Conservation (phyloP, 176 grass and related monocot species). For the Typha latifolia region DNA sequence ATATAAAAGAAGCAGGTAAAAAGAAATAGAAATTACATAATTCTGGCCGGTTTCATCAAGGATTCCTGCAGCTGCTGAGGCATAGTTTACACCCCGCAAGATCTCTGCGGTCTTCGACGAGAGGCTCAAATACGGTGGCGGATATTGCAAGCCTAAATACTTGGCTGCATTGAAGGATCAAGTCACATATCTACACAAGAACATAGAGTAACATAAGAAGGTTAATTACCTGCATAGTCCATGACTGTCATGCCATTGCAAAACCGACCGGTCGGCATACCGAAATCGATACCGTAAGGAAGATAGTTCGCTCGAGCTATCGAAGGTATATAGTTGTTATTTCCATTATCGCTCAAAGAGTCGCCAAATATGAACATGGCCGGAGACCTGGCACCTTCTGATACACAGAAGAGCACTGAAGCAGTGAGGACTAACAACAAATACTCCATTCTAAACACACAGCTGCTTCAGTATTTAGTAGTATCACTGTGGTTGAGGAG, state of each 20-base stretch:
- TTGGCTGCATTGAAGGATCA: conserved; percentile 4
- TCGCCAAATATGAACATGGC: conserved; percentile 24
- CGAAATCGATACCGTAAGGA: conserved; percentile 19
- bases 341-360: conserved; percentile 15
- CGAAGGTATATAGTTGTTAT: conserved; percentile 15
- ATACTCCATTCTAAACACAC: background rate
- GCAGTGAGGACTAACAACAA: background rate
- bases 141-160: conserved; percentile 5
- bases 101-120: background rate
- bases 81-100: conserved; percentile 16
- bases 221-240: conserved; percentile 10
- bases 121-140: conserved; percentile 18
- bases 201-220: background rate
- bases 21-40: conserved; percentile 15
- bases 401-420: background rate
- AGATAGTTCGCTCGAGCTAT: conserved; percentile 8
- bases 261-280: conserved; percentile 14
- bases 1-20: background rate
- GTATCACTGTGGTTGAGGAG: background rate
- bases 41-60: conserved; percentile 11
- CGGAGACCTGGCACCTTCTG: background rate
- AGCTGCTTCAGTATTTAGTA: background rate
- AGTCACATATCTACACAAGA: background rate
- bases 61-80: conserved; percentile 24
- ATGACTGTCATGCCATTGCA: conserved; percentile 20